A percentile compares a stretch with the other conserved stretches of the same genome.
phyloP scores from a whole-genome alignment of 495 filamentous ascomycete genomes.

The Mycothermus thermophilus region DNA sequence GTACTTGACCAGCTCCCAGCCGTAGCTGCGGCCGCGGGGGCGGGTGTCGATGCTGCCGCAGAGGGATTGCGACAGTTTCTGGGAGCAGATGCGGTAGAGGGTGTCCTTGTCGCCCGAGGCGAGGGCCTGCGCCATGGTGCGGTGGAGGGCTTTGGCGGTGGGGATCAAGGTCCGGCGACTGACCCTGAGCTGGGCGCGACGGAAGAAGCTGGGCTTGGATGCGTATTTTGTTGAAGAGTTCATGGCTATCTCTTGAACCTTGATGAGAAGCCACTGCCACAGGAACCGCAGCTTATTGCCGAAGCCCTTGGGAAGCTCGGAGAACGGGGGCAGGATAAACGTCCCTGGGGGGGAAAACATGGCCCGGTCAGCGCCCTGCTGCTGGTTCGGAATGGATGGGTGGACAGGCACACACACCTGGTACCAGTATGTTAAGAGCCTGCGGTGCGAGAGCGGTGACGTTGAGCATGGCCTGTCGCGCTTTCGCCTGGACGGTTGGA shows the following conservation, averaged over 20 bases:
- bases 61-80: conserved; percentile 45
- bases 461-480: no score
- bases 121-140: conserved; percentile 56
- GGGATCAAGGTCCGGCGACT: conserved; percentile 29
- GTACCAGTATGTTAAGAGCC: no score
- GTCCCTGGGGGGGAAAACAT: conserved; percentile 14
- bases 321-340: conserved; percentile 14
- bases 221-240: conserved; percentile 6
- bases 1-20: conserved; percentile 57
- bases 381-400: no score
- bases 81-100: conserved; percentile 45
- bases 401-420: conserved; percentile 3
- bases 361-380: no score
- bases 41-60: conserved; percentile 41
- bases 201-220: conserved; percentile 19
- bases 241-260: conserved; percentile 1
- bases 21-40: conserved; percentile 30
- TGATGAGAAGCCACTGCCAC: conserved; percentile 8
- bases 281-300: conserved; percentile 6
- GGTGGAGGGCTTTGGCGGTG: conserved; percentile 46
- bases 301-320: conserved; percentile 6
- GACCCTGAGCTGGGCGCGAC: conserved; percentile 22
- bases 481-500: no score
- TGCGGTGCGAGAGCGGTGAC: no score
- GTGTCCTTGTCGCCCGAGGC: conserved; percentile 47